Conservation (phyloP, 352 stramenopile genomes). For the Globisporangium lucens region DNA sequence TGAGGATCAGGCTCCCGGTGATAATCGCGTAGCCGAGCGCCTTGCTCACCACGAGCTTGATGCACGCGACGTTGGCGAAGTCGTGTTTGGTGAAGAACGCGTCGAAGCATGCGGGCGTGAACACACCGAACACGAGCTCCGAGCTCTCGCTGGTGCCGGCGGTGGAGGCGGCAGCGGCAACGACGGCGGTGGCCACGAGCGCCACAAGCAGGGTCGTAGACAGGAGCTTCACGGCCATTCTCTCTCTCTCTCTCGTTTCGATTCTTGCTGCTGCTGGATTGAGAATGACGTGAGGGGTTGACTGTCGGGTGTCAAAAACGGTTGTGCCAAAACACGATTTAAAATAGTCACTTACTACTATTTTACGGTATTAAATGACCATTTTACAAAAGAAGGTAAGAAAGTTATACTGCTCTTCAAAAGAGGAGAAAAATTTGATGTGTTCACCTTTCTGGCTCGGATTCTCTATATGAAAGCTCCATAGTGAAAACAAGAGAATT, state of each 20-base stretch:
- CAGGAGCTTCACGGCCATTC: slow-evolving; percentile 2
- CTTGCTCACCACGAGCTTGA: slow-evolving; percentile 86
- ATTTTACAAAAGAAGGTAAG: background rate
- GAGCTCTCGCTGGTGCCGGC: slow-evolving; percentile 12
- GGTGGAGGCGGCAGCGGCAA: background rate
- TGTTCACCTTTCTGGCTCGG: background rate
- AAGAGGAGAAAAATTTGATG: background rate
- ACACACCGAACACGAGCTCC: slow-evolving; percentile 66
- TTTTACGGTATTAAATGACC: background rate
- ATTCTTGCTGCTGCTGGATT: background rate
- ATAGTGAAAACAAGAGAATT: background rate
- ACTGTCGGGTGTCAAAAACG: background rate
- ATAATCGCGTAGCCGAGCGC: slow-evolving; percentile 87
- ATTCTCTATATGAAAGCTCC: background rate
- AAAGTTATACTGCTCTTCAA: background rate
- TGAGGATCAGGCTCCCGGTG: slow-evolving; percentile 79
- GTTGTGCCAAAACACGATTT: background rate
- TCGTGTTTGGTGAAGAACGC: slow-evolving; percentile 78
- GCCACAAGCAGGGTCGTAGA: slow-evolving; percentile 16
- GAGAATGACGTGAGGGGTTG: slow-evolving; percentile 3
- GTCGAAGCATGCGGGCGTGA: slow-evolving; percentile 77
- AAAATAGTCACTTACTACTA: background rate
- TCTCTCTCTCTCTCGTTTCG: background rate
- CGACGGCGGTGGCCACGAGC: slow-evolving; percentile 9
- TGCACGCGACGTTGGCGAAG: slow-evolving; percentile 77